Conservation (phyloP, 2,329 filamentous ascomycete genomes). For the Arthroderma sp. region DNA sequence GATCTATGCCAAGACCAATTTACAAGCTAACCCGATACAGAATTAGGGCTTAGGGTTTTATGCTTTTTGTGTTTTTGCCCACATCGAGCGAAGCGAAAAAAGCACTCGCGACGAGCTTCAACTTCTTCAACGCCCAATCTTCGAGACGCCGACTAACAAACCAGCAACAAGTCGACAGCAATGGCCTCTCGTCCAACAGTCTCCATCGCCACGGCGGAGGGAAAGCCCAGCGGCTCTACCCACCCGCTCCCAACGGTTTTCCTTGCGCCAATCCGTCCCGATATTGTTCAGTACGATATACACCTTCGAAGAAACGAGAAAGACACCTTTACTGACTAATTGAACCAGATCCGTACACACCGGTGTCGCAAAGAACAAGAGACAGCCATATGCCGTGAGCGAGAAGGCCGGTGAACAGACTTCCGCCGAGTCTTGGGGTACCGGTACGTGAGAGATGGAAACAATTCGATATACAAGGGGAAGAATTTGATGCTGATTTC, state of each 20-base stretch:
- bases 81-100: conserved; percentile 32
- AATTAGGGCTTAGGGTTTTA: conserved; percentile 29
- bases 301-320: neutral
- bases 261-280: conserved; percentile 90
- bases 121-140: conserved; percentile 1
- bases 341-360: conserved; percentile 65
- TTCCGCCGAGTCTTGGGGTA: conserved; percentile 99
- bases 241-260: conserved; percentile 94
- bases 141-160: conserved; percentile 3
- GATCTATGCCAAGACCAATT: neutral
- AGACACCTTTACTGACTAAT: neutral
- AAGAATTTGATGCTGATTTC: conserved; percentile 11
- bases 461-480: conserved; percentile 12
- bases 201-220: conserved; percentile 93
- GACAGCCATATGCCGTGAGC: conserved; percentile 98
- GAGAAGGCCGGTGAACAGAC: conserved; percentile 99
- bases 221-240: conserved; percentile 77
- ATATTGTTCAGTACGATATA: conserved; percentile 82
- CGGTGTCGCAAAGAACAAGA: conserved; percentile 99
- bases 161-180: conserved; percentile 38
- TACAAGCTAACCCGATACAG: conserved; percentile 12
- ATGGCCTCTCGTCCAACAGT: conserved; percentile 97
- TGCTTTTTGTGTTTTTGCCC: conserved; percentile 17
- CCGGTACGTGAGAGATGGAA: conserved; percentile 53
- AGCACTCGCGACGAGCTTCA: neutral